phyloP scores from a whole-genome alignment of 1,284 basidiomycete genomes.

The Puccinia hordei region DNA sequence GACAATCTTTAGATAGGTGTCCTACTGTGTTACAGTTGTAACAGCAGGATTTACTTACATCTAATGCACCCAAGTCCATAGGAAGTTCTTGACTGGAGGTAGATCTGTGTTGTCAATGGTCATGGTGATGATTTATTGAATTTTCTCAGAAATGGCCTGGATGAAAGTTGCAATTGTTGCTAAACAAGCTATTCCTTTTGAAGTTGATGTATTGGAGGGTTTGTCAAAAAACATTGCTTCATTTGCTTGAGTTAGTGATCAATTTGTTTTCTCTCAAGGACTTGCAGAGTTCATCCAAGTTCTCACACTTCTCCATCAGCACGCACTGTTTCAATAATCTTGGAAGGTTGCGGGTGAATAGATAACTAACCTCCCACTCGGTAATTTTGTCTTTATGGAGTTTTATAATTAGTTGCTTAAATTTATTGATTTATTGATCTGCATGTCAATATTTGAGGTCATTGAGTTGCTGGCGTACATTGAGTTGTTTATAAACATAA shows the following conservation, averaged over 20 bases:
- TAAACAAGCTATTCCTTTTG: too few relatives aligned
- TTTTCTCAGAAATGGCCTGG: too few relatives aligned
- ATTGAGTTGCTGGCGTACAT: background rate
- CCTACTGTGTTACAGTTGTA: slow-evolving; percentile 22
- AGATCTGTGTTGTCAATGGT: too few relatives aligned
- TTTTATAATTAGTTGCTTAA: background rate
- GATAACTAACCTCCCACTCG: background rate
- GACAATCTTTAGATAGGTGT: slow-evolving; percentile 16
- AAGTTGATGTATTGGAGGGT: too few relatives aligned
- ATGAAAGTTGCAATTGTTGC: background rate
- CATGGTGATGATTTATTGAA: too few relatives aligned
- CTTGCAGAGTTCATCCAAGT: background rate
- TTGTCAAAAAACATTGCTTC: too few relatives aligned
- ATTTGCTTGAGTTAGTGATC: too few relatives aligned
- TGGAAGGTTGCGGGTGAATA: background rate
- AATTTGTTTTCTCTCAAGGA: background rate
- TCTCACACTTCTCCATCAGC: background rate
- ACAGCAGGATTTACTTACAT: slow-evolving; percentile 1
- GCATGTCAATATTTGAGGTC: background rate
- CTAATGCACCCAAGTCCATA: slow-evolving; percentile 1
- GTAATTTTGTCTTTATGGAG: background rate
- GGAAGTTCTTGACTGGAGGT: background rate
- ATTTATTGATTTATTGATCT: slow-evolving; percentile 16
- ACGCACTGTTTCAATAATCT: background rate
- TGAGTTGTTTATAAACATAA: slow-evolving; percentile 1